A percentile compares a stretch with the other conserved stretches of the same genome.
These are phyloP conservation scores for Sinapis alba DNA, from an alignment of 441 rosid genomes.

Conservation along the genomic window DNA sequence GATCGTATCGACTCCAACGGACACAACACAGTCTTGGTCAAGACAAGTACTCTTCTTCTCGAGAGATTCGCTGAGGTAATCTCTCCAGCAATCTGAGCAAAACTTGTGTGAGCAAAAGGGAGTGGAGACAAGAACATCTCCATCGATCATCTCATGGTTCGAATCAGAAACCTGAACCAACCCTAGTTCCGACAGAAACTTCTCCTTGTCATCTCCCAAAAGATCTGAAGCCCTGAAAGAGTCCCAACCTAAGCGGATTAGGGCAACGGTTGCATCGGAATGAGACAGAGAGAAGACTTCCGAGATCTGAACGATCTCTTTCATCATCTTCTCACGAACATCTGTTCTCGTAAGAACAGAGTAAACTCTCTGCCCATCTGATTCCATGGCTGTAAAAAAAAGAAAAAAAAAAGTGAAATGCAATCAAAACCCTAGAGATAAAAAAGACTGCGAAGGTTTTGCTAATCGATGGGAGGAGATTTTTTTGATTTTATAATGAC, in stretches of 20 bases:
- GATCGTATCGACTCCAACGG: constrained; percentile 28
- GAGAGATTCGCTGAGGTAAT: neutral
- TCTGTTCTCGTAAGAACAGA: constrained; percentile 14
- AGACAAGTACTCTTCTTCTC: constrained; percentile 7
- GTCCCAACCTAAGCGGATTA: constrained; percentile 31
- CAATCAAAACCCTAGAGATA: neutral
- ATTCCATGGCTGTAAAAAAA: constrained; percentile 21
- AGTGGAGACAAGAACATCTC: constrained; percentile 16
- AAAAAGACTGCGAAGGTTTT: neutral
- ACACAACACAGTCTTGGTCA: neutral
- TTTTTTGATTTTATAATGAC: neutral
- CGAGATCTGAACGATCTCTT: constrained; percentile 6
- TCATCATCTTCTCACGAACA: constrained; percentile 9
- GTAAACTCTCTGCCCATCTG: neutral
- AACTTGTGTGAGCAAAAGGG: constrained; percentile 36
- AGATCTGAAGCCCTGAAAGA: constrained; percentile 16
- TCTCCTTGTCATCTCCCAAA: constrained; percentile 27
- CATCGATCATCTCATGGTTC: neutral
- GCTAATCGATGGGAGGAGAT: neutral
- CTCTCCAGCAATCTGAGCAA: constrained; percentile 17
- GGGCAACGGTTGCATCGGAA: constrained; percentile 15
- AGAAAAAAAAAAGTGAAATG: neutral
- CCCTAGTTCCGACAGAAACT: constrained; percentile 10
- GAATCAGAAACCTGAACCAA: neutral
- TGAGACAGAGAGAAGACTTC: constrained; percentile 22